phyloP scores from a whole-genome alignment of 805 yeast species.

The Starmerella tilneyi region DNA sequence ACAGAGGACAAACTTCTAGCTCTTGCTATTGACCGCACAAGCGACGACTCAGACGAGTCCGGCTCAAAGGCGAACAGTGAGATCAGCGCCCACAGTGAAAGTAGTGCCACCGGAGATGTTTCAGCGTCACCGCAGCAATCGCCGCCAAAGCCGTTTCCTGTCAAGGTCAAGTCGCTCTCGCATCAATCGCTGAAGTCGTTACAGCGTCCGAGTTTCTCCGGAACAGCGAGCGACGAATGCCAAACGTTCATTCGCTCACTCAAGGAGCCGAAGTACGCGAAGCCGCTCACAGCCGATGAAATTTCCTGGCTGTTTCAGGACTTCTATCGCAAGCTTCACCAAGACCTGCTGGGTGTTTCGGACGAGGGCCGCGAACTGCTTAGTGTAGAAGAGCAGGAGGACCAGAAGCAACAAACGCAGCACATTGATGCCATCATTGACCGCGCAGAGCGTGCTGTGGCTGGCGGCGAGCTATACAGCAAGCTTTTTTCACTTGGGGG shows the following conservation, averaged over 20 bases:
- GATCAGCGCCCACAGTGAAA: background rate
- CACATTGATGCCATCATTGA: conserved; percentile 28
- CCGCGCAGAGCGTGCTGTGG: conserved; percentile 32
- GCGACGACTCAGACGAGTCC: conserved; percentile 3
- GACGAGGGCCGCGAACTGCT: conserved; percentile 22
- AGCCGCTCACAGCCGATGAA: conserved; percentile 33
- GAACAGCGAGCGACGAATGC: conserved; percentile 19
- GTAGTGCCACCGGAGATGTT: background rate
- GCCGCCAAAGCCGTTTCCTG: conserved; percentile 4
- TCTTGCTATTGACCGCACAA: background rate
- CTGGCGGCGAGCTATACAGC: conserved; percentile 30
- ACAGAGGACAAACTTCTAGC: background rate
- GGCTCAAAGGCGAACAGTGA: background rate
- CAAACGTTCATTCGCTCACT: conserved; percentile 26
- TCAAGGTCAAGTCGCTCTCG: conserved; percentile 1
- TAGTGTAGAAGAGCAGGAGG: conserved; percentile 30
- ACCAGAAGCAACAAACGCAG: conserved; percentile 27
- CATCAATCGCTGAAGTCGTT: background rate
- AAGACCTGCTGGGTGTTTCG: conserved; percentile 23
- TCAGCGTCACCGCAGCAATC: background rate
- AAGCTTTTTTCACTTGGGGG: conserved; percentile 29
- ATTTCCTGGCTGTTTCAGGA: conserved; percentile 35
- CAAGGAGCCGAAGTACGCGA: conserved; percentile 33
- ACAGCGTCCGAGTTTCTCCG: conserved; percentile 17
- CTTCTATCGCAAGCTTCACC: conserved; percentile 31